Evolutionary conservation across 192 early-diverging fungal species (phyloP).

Genomic region (Piromyces sp.): DNA sequence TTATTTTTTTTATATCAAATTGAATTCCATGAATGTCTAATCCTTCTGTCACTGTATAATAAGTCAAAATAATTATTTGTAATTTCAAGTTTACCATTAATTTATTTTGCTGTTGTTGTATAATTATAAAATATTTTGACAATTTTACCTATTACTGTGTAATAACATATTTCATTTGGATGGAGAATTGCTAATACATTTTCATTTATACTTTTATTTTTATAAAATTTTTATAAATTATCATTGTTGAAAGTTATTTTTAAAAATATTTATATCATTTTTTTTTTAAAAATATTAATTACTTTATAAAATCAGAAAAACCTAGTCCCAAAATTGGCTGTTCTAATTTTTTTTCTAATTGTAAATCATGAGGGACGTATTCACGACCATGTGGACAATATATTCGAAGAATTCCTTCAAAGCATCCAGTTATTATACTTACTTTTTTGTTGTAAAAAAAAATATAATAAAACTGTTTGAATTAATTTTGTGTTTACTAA

Average conservation of each 20-base stretch:
- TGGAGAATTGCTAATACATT: not conserved
- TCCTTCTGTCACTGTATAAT: not conserved
- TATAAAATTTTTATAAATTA: not conserved
- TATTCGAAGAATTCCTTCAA: not conserved
- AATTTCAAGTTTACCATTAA: no score
- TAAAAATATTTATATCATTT: no score
- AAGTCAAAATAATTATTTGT: no score
- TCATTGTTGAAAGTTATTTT: no score
- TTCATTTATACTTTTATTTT: not conserved
- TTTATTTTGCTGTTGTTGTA: no score
- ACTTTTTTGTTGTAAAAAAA: not conserved
- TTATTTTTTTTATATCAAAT: not conserved
- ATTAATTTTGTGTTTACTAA: no score
- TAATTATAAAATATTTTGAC: no score
- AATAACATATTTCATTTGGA: not conserved
- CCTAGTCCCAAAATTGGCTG: not conserved
- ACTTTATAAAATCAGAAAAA: not conserved
- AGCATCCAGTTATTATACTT: not conserved
- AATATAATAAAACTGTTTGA: no score
- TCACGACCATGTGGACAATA: not conserved
- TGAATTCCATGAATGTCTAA: not conserved
- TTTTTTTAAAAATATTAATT: no score
- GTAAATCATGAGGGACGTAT: not conserved
- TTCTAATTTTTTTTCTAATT: not conserved
- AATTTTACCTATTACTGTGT: not conserved